Base-by-base conservation (phyloP, 1,139 yeast species). In the Taphrina betulina region DNA sequence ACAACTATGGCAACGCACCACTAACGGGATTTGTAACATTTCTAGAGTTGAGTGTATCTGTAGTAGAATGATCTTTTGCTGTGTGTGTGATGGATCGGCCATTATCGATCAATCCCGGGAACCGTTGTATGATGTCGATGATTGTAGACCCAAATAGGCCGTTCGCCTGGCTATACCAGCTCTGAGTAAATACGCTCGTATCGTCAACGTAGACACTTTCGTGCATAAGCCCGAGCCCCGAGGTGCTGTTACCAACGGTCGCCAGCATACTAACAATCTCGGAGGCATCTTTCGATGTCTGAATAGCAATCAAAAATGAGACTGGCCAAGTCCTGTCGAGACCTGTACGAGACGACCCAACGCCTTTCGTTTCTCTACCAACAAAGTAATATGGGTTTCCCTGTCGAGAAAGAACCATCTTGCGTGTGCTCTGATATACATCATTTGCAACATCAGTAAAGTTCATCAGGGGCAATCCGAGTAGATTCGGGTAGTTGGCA, bases 301-400 rank as follows among this genome's bases (percentile, higher is more conserved):
- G 75, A 16, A 88, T 87, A 29, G 81, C 78, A 57, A 85, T 75
- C 44, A 87, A 70, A 29, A 85, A 72, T 24, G 92, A 82, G 95
- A 88, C 84, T 20, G 96, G 96, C 96, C 96, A 88, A 0, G 95
- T 95, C 66, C 81, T 77, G 31, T 75, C 72, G 23, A 85, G 77
- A 0, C 96, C 96, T 40, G 87, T 79, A 67, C 88, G 96, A 0
- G 96, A 96, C 0, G 96, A 95, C 0, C 96, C 96, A 59, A 88
- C 77, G 0, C 96, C 96, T 63, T 78, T 77, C 65, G 87, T 83
- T 3, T 65, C 63, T 0, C 95, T 95, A 44, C 72, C 69, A 37
- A 85, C 71, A 63, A 72, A 88, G 68, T 86, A 88, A 0, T 96
- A 95, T 64, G 89, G 88, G 0, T 94, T 94, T n/a, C n/a, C n/a